A percentile compares a stretch with the other conserved stretches of the same genome.
Conservation (phyloP, 768 basidiomycete species). For the Psilocybe subaeruginosa region DNA sequence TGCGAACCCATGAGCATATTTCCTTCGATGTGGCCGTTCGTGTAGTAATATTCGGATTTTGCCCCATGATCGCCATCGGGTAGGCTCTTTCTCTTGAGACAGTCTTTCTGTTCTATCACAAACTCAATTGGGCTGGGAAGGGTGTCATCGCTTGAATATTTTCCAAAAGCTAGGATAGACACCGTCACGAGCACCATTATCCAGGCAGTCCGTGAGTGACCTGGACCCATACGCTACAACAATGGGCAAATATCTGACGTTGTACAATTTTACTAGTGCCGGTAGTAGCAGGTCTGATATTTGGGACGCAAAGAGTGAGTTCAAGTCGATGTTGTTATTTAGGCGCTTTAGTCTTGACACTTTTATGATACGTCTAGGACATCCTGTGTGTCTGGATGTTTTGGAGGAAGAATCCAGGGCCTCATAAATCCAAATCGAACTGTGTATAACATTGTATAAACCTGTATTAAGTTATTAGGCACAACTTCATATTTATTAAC, state of each 20-base stretch:
- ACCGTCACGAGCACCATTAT: neutral
- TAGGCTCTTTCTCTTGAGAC: neutral
- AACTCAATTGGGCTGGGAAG: neutral
- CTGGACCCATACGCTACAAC: too few species aligned
- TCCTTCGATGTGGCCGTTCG: slow-evolving; percentile 1
- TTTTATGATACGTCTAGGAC: slow-evolving; percentile 6
- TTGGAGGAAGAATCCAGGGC: slow-evolving; percentile 5
- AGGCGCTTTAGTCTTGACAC: neutral
- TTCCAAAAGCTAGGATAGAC: neutral
- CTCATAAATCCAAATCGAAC: neutral
- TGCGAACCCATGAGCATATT: neutral
- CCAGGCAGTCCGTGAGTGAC: neutral
- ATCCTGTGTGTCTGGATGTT: slow-evolving; percentile 18
- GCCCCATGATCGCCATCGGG: slow-evolving; percentile 2
- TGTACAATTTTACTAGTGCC: slow-evolving; percentile 9
- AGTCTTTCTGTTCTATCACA: neutral
- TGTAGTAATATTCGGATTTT: slow-evolving; percentile 7
- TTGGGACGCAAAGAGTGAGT: slow-evolving; percentile 16
- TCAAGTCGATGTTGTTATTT: neutral
- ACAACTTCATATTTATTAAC: neutral
- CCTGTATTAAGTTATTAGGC: neutral
- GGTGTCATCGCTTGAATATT: neutral
- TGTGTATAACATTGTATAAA: neutral
- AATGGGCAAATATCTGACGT: neutral
- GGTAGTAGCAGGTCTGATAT: slow-evolving; percentile 6